phyloP scores from a whole-genome alignment of 805 yeast genomes.

The Metschnikowia lachancei region DNA sequence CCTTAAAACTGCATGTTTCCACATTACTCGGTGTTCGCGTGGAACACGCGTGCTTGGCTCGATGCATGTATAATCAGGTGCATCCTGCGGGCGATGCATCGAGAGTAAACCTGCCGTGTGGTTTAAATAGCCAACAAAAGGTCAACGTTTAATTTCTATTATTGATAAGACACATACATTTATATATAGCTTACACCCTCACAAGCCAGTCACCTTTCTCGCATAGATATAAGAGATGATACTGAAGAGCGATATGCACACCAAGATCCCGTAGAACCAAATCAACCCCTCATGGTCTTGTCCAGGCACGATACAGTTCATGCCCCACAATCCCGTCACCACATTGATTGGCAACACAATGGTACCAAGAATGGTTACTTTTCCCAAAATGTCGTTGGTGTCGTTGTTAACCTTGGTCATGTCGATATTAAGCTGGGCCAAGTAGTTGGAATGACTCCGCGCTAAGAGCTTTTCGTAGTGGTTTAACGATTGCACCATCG shows the following conservation, averaged over 20 bases:
- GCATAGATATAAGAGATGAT: constrained; percentile 41
- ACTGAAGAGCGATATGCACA: constrained; percentile 34
- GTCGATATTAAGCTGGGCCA: constrained; percentile 95
- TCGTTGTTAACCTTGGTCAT: constrained; percentile 97
- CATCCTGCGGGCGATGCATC: neutral
- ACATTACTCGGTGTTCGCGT: neutral
- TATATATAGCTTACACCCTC: neutral
- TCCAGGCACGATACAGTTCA: constrained; percentile 97
- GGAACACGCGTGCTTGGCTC: neutral
- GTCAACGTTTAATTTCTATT: too few relatives aligned
- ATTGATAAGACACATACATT: too few relatives aligned
- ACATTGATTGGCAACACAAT: constrained; percentile 93
- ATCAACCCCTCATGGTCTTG: constrained; percentile 49
- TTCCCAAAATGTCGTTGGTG: constrained; percentile 93
- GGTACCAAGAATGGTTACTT: constrained; percentile 90
- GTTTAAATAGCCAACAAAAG: too few relatives aligned
- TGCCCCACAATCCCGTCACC: constrained; percentile 97
- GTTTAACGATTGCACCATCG: constrained; percentile 93
- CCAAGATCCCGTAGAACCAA: constrained; percentile 43
- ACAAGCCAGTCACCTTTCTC: constrained; percentile 35
- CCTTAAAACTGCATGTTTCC: neutral
- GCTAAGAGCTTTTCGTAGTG: constrained; percentile 94
- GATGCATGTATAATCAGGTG: neutral
- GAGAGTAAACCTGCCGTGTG: neutral
- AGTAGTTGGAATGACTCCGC: constrained; percentile 90